These are phyloP conservation scores for Marasmius fiardii DNA, from an alignment of 1,284 basidiomycete species.

Conservation along the genomic window DNA sequence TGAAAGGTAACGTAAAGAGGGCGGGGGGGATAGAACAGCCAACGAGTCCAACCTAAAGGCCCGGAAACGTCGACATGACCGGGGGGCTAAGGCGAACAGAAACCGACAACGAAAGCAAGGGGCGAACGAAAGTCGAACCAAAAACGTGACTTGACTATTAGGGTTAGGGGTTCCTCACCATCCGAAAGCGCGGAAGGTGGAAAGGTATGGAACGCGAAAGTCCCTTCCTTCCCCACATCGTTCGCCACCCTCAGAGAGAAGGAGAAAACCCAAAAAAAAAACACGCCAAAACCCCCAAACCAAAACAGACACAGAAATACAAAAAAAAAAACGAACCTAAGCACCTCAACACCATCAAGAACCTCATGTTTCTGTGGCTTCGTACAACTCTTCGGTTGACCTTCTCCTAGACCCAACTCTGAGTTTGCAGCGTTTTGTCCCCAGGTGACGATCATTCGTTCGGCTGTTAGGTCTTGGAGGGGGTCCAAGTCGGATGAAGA, in stretches of 20 bases:
- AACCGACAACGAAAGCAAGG: neutral
- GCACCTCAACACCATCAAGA: constrained; percentile 71
- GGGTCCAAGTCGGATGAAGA: constrained; percentile 37
- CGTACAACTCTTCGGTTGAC: constrained; percentile 83
- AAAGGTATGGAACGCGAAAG: too few species aligned
- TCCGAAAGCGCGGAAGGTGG: too few species aligned
- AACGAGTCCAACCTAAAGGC: too few species aligned
- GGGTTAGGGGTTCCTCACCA: too few species aligned
- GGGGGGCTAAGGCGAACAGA: neutral
- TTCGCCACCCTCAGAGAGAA: neutral
- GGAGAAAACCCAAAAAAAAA: neutral
- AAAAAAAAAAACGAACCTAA: constrained; percentile 42
- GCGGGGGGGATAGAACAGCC: too few species aligned
- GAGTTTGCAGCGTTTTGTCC: constrained; percentile 82
- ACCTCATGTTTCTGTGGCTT: constrained; percentile 77
- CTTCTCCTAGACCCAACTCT: constrained; percentile 80
- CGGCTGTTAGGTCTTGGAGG: constrained; percentile 25
- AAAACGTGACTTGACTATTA: neutral
- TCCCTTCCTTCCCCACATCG: neutral
- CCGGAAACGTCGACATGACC: neutral
- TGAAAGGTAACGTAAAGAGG: too few species aligned
- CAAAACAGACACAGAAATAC: neutral
- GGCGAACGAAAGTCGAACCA: neutral
- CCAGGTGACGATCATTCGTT: constrained; percentile 80
- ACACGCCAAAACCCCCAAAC: neutral